Conservation (phyloP, 78 protist genomes). For the Dictyostelium intermedium region DNA sequence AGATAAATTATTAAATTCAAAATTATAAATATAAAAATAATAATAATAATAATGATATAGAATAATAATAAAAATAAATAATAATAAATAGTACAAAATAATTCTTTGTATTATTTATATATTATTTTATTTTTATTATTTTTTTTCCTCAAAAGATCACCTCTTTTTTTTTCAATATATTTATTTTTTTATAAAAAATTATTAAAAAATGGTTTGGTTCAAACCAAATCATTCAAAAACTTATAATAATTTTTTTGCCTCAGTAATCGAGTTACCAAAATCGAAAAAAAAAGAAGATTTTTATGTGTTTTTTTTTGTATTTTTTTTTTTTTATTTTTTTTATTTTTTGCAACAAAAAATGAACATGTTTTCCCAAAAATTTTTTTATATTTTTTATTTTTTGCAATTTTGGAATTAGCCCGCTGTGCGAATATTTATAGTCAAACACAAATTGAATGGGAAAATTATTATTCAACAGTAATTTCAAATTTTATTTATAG, state of each 20-base stretch:
- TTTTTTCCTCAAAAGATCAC: too few species aligned
- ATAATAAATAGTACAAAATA: not conserved
- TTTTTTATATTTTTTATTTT: not conserved
- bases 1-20: conserved; percentile 22
- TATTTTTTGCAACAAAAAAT: not conserved
- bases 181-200: not conserved
- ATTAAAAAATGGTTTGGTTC: not conserved
- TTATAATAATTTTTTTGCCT: not conserved
- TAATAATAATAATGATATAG: too few species aligned
- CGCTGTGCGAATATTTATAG: not conserved
- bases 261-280: not conserved
- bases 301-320: too few species aligned
- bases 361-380: not conserved
- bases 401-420: not conserved
- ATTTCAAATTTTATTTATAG: not conserved
- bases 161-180: not conserved
- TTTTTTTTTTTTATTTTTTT: not conserved
- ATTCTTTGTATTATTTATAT: too few species aligned
- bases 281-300: not conserved
- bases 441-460: not conserved
- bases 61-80: not conserved
- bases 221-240: too few species aligned
- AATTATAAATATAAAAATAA: not conserved
- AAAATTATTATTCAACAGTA: not conserved
- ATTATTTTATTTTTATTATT: too few species aligned